A percentile compares a stretch with the other conserved stretches of the same genome.
Conservation (phyloP, 257 asterid species). For the Solanum bulbocastanum region DNA sequence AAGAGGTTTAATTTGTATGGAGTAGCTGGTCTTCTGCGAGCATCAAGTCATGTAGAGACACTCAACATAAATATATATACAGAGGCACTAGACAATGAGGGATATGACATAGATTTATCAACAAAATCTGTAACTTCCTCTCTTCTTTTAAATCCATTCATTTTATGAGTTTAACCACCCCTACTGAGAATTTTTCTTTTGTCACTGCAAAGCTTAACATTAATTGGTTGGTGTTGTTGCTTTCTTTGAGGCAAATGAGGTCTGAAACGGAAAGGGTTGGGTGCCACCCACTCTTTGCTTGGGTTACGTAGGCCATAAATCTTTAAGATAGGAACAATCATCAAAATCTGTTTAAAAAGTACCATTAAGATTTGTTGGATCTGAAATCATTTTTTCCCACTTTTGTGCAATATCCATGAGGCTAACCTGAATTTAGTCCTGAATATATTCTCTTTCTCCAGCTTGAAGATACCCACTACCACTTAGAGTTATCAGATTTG, state of each 20-base stretch:
- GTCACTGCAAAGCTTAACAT: background rate
- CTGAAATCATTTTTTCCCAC: too few species aligned
- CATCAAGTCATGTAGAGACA: too few species aligned
- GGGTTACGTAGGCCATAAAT: too few species aligned
- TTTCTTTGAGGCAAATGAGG: background rate
- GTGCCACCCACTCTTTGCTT: too few species aligned
- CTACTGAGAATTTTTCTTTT: background rate
- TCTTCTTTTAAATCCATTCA: background rate
- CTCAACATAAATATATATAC: background rate
- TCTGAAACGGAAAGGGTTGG: too few species aligned
- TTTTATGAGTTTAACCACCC: background rate
- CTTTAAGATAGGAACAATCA: too few species aligned
- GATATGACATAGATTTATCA: background rate
- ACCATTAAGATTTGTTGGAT: too few species aligned
- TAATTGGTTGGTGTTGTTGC: background rate
- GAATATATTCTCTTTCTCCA: background rate
- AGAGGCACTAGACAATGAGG: background rate
- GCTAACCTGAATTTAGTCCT: too few species aligned
- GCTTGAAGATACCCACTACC: background rate
- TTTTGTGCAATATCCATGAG: too few species aligned
- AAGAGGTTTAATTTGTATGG: too few species aligned
- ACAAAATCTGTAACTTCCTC: background rate
- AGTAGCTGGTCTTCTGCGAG: too few species aligned
- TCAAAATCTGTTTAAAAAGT: too few species aligned
- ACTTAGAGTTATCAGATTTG: background rate